Base-by-base conservation (phyloP, 2,329 filamentous ascomycete species). In the Sporothrix curviconia region DNA sequence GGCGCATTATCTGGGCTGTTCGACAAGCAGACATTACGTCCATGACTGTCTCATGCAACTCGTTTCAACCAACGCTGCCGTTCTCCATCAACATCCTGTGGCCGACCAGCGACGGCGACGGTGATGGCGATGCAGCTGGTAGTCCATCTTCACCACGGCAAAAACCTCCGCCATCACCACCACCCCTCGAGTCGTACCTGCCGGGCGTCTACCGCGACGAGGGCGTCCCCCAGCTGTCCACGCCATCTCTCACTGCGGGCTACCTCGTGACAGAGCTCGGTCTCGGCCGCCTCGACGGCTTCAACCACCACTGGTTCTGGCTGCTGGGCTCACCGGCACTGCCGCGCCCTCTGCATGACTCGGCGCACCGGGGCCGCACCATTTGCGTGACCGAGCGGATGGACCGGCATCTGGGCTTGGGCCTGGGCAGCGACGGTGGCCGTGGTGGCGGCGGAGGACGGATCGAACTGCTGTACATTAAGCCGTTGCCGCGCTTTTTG, bases 401-500 rank as follows among this genome's bases (percentile, higher is more conserved):
- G 57, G 69, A 72, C 58, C 61, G 70, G 39, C 66, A 72, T 50
- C 65, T 72, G 9, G 64, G 64, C 3, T 62, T 69, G 39, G 59
- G 61, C n/a, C 17, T 57, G n/a, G 59, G 55, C 28, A 32, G 53
- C 7, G 40, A 36, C 1, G 17, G 24, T 44, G 47, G 36, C 17
- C 28, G 24, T 11, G 44, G 40, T n/a, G 47, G 57, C 37, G 46
- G 55, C 14, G 42, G 39, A 15, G 66, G 61, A 55, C 60, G 57
- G 4, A 56, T 51, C 2, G 63, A 63, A 7, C 59, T 64, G 19
- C 65, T 71, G 11, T 70, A 68, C 52, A 39, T 72, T 17, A 72
- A 73, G 61, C 70, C 68, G 1, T 59, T 71, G 11, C 71, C 72
- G 6, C 61, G 65, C 7, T 72, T 68, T 37, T 62, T 76, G 12